These are phyloP conservation scores for Pichia californica DNA, from an alignment of 805 yeast genomes.

Conservation along the genomic window DNA sequence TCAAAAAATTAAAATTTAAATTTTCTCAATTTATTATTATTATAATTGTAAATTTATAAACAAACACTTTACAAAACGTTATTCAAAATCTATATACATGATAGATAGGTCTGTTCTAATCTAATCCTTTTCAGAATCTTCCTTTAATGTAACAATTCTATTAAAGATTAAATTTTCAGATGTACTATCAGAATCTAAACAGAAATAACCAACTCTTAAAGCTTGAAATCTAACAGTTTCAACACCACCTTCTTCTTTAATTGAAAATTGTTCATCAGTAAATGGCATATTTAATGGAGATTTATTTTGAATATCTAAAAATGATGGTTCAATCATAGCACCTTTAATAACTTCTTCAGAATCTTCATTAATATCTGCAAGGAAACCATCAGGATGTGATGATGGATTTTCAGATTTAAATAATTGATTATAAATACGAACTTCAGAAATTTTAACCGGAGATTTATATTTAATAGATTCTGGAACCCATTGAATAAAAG, in stretches of 20 bases:
- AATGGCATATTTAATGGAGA: conserved; percentile 70
- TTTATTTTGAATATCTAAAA: conserved; percentile 55
- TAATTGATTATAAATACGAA: conserved; percentile 80
- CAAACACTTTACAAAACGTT: no score
- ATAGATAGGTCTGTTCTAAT: neutral
- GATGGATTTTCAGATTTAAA: conserved; percentile 90
- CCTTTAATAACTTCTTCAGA: conserved; percentile 61
- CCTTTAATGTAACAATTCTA: conserved; percentile 90
- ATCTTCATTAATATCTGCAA: conserved; percentile 74
- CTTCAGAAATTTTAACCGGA: conserved; percentile 63
- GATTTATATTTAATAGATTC: conserved; percentile 52
- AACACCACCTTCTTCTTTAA: conserved; percentile 61
- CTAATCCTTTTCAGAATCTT: conserved; percentile 50
- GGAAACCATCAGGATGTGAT: conserved; percentile 79
- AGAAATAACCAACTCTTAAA: conserved; percentile 91
- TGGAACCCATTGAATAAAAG: conserved; percentile 96
- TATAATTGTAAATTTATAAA: no score
- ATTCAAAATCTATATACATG: no score
- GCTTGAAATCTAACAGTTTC: conserved; percentile 98
- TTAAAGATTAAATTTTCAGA: conserved; percentile 65
- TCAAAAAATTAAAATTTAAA: no score
- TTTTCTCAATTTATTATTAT: no score
- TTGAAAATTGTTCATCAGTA: conserved; percentile 56
- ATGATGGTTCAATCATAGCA: conserved; percentile 76
- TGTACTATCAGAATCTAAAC: conserved; percentile 73